A percentile compares a stretch with the other conserved stretches of the same genome.
These are phyloP conservation scores for Crucibulum laeve DNA, from an alignment of 768 basidiomycete genomes.

Conservation along the genomic window DNA sequence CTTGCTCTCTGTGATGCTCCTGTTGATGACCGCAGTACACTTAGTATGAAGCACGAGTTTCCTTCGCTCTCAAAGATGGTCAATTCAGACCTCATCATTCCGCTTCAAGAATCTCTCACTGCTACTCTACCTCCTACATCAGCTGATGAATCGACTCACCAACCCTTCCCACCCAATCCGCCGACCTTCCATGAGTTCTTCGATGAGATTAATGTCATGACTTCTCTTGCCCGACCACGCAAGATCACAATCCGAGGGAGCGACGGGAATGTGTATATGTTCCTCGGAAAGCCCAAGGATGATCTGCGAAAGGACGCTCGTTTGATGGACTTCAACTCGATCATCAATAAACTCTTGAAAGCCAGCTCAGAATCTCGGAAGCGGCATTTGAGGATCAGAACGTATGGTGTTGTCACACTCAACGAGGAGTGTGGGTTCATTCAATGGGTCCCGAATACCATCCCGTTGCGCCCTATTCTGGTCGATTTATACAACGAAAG, in stretches of 20 bases:
- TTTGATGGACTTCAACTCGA: constrained; percentile 96
- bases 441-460: constrained; percentile 97
- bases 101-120: constrained; percentile 89
- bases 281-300: constrained; percentile 95
- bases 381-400: constrained; percentile 87
- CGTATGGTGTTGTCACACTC: constrained; percentile 96
- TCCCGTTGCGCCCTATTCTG: constrained; percentile 75
- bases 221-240: constrained; percentile 84
- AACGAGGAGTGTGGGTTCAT: constrained; percentile 98
- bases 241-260: constrained; percentile 83
- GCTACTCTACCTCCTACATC: constrained; percentile 81
- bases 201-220: constrained; percentile 89
- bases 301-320: constrained; percentile 96
- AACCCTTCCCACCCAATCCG: constrained; percentile 74
- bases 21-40: constrained; percentile 33
- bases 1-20: constrained; percentile 59
- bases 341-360: constrained; percentile 95
- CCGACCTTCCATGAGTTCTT: constrained; percentile 77
- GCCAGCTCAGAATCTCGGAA: constrained; percentile 90
- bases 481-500: constrained; percentile 57
- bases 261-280: constrained; percentile 82
- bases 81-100: constrained; percentile 75
- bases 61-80: constrained; percentile 50
- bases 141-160: constrained; percentile 53
- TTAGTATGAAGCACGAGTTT: constrained; percentile 55